A percentile compares a stretch with the other conserved stretches of the same genome.
Evolutionary conservation across 768 basidiomycete species (phyloP).

Genomic region (Asterophora parasitica): DNA sequence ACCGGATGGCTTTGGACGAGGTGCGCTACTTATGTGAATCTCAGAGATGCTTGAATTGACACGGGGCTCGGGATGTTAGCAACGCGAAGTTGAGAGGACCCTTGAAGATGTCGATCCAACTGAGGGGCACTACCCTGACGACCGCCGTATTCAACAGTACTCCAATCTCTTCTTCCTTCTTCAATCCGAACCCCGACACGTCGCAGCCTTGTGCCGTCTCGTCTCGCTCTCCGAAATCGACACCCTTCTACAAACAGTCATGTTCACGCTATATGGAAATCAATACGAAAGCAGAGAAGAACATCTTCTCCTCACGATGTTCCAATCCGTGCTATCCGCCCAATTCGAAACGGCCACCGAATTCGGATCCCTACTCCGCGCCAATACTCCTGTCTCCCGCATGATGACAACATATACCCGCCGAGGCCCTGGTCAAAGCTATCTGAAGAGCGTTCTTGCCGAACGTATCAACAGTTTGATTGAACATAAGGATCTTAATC

Average conservation of each 20-base stretch:
- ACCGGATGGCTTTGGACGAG: slow-evolving; percentile 95
- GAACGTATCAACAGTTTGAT: slow-evolving; percentile 98
- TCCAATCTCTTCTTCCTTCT: slow-evolving; percentile 98
- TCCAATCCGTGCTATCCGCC: slow-evolving; percentile 95
- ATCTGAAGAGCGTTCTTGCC: slow-evolving; percentile 94
- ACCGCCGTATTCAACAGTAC: slow-evolving; percentile 92
- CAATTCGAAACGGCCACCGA: slow-evolving; percentile 99
- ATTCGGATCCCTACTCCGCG: slow-evolving; percentile 96
- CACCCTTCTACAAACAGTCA: slow-evolving; percentile 97
- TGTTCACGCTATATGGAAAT: slow-evolving; percentile 99
- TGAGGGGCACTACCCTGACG: slow-evolving; percentile 90
- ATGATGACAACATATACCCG: slow-evolving; percentile 99
- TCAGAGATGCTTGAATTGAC: slow-evolving; percentile 11
- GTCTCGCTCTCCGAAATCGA: slow-evolving; percentile 97
- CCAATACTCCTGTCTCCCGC: slow-evolving; percentile 97
- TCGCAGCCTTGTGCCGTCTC: slow-evolving; percentile 92
- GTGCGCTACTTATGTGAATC: slow-evolving; percentile 38
- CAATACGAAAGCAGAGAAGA: slow-evolving; percentile 99
- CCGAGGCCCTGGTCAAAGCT: slow-evolving; percentile 96
- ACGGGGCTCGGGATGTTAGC: slow-evolving; percentile 38
- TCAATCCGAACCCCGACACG: slow-evolving; percentile 95
- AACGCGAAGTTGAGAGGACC: slow-evolving; percentile 92
- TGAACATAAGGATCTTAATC: slow-evolving; percentile 98
- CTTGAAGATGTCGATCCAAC: slow-evolving; percentile 94
- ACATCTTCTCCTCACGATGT: slow-evolving; percentile 98